Evolutionary conservation across 331 rosid genomes (phyloP), one percentile per base, ranked within the genome.

Genomic region (Ulmus americana): DNA sequence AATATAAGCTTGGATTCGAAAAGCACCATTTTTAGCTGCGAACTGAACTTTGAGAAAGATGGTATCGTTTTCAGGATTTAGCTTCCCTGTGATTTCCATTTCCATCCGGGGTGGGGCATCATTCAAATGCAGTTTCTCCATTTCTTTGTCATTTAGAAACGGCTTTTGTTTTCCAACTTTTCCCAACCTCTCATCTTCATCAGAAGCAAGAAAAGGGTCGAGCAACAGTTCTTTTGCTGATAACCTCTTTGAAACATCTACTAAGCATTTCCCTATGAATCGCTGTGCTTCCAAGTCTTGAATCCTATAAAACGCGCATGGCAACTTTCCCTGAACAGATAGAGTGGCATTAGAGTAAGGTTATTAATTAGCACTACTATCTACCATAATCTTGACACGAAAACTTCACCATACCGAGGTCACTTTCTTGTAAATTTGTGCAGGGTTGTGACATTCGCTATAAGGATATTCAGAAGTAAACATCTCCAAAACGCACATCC

Each of bases 361-460:
- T 60, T 40, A 22, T 68, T 35, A 6, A 65, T 20, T 46, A n/a
- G 6, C 9, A 50, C 40, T 55, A 40, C 55, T 20, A 54, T 18
- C 3, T 28, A 28, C 35, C 2, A 28, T 51, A 55, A 64, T 60
- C 53, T 55, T 16, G 12, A 66, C 59, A 46, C 38, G 16, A 59
- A 16, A 40, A n/a, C 44, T 11, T 69, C 64, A 71, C n/a, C 77
- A 69, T 70, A 90, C 97, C 72, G 88, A 77, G 55, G 97, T 85
- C 61, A 90, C 97, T 85, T 88, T 90, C 87, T 90, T 90, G 76
- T 90, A 90, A 58, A 90, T 90, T 79, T 90, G 97, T 45, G 95
- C 95, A 39, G 97, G 96, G 71, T 88, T 90, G 41, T 74, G 0
- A 55, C 97, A 90, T 76, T 90, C 97, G 64, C 86, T 74, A 39